Base-by-base conservation (phyloP, 1,284 basidiomycete species). In the Tilletia setariae region DNA sequence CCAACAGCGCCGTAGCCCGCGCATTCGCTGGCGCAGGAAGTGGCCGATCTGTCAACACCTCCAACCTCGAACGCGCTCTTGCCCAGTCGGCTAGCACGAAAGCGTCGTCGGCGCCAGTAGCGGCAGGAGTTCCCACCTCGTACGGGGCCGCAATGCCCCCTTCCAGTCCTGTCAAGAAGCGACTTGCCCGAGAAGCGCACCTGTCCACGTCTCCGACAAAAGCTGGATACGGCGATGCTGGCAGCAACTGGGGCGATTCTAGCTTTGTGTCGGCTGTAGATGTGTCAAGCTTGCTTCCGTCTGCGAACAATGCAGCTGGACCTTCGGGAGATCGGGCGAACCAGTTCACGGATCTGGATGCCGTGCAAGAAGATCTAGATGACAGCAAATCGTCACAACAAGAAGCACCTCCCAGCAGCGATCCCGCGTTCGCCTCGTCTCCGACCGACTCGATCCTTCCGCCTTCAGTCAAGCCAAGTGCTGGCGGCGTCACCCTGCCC, bases 221-320 rank as follows among this genome's bases (percentile, higher is more conserved):
- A 53, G 59, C 35, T 40, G 35, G 35, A 11, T 40, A 40, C 11
- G 35, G 32, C 1, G 30, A 49, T 3, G 67, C 47, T 9, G 68
- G 62, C n/a, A 64, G 63, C 68, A 75, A 75, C 67, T 72, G 71
- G 63, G 74, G 73, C 62, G 74, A 75, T 28, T 64, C 56, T 8
- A 61, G 56, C 28, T 61, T 61, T 21, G 56, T 61, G 16, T 61
- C 56, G 25, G 56, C 56, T 19, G 28, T 61, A 6, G 56, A 61
- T 61, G 16, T 19, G 25, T 61, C 56, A 2, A 61, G 30, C 28
- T 61, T 61, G 13, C 56, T 32, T 35, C 32, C 28, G 15, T 19
- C 30, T 6, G 19, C 21, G 16, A 23, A 3, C 16, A 49, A 23
- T 23, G 21, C 46, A 4, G 46, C 7, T 16, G 46, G 21, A 23